Evolutionary conservation across 2,329 filamentous ascomycete species (phyloP).

Genomic region (Ophiostoma quercus): DNA sequence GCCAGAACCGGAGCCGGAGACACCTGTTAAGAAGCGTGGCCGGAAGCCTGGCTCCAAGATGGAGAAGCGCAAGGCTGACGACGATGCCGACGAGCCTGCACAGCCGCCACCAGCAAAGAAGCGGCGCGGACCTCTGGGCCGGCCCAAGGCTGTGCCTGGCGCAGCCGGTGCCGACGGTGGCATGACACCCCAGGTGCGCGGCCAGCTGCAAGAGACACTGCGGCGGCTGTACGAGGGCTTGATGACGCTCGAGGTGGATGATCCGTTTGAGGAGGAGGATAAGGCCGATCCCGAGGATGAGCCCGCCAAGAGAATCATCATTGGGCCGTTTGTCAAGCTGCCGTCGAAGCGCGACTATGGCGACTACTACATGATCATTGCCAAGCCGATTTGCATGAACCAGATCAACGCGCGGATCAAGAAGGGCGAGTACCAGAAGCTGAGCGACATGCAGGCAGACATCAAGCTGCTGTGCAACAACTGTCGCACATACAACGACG

Average conservation of each 20-base stretch:
- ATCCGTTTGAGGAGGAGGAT: conserved; percentile 43
- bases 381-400: conserved; percentile 91
- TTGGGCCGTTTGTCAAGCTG: conserved; percentile 88
- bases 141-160: conserved; percentile 54
- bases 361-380: conserved; percentile 93
- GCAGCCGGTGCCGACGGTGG: conserved; percentile 30
- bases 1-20: conserved; percentile 45
- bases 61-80: conserved; percentile 84
- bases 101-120: conserved; percentile 74
- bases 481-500: conserved; percentile 94
- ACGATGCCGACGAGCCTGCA: conserved; percentile 69
- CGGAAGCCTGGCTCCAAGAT: conserved; percentile 68
- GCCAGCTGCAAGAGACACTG: conserved; percentile 72
- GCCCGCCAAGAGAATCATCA: conserved; percentile 68
- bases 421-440: conserved; percentile 80
- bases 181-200: conserved; percentile 63
- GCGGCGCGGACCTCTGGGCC: conserved; percentile 64
- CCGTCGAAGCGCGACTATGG: conserved; percentile 85
- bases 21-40: conserved; percentile 72
- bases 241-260: conserved; percentile 79
- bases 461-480: conserved; percentile 82
- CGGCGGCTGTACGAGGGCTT: conserved; percentile 71
- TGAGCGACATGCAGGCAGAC: conserved; percentile 77
- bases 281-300: conserved; percentile 51
- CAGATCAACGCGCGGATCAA: conserved; percentile 93